Evolutionary conservation across 352 stramenopile genomes (phyloP), one percentile per base, ranked within the genome.

Genomic region (Phytopythium oedochilum): DNA sequence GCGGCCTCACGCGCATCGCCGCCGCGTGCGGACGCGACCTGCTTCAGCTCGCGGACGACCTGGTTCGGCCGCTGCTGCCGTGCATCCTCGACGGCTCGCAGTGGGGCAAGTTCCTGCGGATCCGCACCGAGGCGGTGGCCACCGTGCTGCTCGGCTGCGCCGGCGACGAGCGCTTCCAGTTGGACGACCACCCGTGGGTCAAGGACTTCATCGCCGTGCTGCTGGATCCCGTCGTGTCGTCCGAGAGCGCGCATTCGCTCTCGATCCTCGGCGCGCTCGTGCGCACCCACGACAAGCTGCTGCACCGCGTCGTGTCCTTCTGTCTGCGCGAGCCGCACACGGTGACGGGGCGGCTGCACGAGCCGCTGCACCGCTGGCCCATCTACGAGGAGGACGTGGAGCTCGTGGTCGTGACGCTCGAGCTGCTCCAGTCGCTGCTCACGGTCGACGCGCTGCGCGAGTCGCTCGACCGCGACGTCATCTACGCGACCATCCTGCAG

Each of bases 371-470:
- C 45, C 65, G 66, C 29, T 88, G 77, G 77, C 77, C 77, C 5
- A 52, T 88, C 23, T 88, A 80, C 51, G 77, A 88, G 57, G 77
- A 88, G 29, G 77, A 88, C 50, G 54, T 83, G 2, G 77, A 88
- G 40, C 56, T 72, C n/a, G 69, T 83, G 6, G 53, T 84, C 36
- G 57, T 83, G 18, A 75, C 72, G 14, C 59, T 88, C 12, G 61
- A 84, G 32, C 53, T 88, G 17, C 46, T 88, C 12, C 53, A 68
- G 14, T 42, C 56, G 1, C 59, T 88, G 0, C 59, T 83, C 5
- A 63, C 36, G 5, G 66, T 78, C 11, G 46, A 70, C 14, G 53
- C 59, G 1, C 60, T 88, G 12, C 60, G 66, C n/a, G 32, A 50
- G 23, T 61, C 71, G 7, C 53, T 88, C 20, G 62, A 82, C 29